phyloP scores from a whole-genome alignment of 202 grass and related monocot species.

The Dendrocalamus latiflorus region DNA sequence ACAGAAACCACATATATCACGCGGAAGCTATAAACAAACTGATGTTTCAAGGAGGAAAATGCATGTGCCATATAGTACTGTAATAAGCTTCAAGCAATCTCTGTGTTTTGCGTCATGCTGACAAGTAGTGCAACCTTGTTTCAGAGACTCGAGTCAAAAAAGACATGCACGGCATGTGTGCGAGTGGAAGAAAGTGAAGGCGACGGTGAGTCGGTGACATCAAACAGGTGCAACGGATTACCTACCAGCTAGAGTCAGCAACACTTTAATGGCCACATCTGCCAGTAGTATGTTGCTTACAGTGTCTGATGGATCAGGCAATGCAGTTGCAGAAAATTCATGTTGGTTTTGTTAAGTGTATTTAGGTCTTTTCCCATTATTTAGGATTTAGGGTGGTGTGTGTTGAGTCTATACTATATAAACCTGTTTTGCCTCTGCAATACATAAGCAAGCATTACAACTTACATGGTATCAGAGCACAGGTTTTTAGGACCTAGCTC shows the following conservation, averaged over 20 bases:
- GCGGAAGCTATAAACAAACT: neutral
- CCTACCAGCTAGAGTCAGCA: neutral
- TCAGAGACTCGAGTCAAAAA: neutral
- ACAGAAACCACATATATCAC: neutral
- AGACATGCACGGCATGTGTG: neutral
- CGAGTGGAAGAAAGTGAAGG: neutral
- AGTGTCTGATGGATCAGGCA: neutral
- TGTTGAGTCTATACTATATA: too few species aligned
- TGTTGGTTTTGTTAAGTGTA: too few species aligned
- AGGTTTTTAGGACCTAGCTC: too few species aligned
- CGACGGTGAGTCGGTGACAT: slow-evolving; percentile 14
- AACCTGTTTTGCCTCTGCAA: too few species aligned
- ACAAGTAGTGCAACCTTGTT: neutral
- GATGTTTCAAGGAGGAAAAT: neutral
- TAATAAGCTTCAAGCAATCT: neutral
- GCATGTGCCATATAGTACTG: neutral
- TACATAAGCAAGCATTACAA: too few species aligned
- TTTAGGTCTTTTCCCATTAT: too few species aligned
- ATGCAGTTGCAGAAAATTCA: neutral
- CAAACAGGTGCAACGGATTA: neutral
- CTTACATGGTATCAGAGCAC: too few species aligned
- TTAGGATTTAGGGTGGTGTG: too few species aligned
- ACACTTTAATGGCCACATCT: neutral
- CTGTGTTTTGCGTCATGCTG: neutral
- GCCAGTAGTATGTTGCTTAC: neutral